Evolutionary conservation across 2,329 filamentous ascomycete genomes (phyloP), one percentile per base, ranked within the genome.

Genomic region (Hypoxylon sp.): DNA sequence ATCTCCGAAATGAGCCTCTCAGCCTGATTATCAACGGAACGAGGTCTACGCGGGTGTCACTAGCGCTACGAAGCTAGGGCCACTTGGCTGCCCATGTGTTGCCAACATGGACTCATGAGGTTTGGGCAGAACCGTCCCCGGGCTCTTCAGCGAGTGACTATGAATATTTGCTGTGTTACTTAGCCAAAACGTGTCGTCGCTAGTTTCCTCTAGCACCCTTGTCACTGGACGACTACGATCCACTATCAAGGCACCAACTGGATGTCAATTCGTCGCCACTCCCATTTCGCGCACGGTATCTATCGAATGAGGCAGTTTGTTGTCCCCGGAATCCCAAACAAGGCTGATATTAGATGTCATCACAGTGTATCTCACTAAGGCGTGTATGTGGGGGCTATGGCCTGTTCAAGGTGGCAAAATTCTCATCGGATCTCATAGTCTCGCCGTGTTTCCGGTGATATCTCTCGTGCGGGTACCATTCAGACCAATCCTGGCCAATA

Each of bases 11-110:
- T 44, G 39, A 56, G 6, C 4, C 15, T n/a, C 39, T 56, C 3
- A 21, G 27, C 53, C 27, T 17, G n/a, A 56, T 56, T 21, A 27
- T 56, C 53, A 31, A 46, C 53, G 17, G 17, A 44, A 19, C 8
- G 19, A 21, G 39, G 17, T 15, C 31, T 50, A 15, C 39, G 7
- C 31, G 15, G 24, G 24, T 46, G n/a, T n/a, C 8, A 31, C 32
- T 2, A 27, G 31, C 13, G 19, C 21, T 8, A 50, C 21, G 31
- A 27, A 48, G 44, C 55, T 47, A 3, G 21, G 55, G 32, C 19
- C 55, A 58, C 32, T 58, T 50, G 32, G 55, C 24, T 58, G 11
- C 53, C 31, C 27, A 56, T 35, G 32, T 58, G 31, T 39, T 48
- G 44, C 15, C 15, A 21, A 19, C 15, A n/a, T 50, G 35, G 31